Base-by-base conservation (phyloP, 768 basidiomycete species). In the Hebeloma cylindrosporum region DNA sequence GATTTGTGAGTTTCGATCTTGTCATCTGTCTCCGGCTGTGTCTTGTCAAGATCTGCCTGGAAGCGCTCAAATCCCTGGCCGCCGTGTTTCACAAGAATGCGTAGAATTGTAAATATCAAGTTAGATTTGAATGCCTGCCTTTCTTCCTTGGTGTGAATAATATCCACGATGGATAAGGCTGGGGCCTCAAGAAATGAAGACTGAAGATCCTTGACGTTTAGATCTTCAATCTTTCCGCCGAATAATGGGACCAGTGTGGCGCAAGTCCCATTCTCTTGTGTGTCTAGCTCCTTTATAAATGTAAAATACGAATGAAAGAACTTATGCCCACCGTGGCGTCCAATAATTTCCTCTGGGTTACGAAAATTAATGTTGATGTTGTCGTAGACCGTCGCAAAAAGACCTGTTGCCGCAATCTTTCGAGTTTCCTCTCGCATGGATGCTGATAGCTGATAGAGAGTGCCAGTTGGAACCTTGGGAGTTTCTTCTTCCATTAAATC, bases 211-310 rank as follows among this genome's bases (percentile, higher is more conserved):
- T 39, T 18, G 0, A 61, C 47, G 5, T 48, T 26, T 51, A 71
- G 51, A 36, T 68, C 58, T 4, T 63, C 53, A 1, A 45, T 0
- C 0, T 8, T 26, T 1, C 65, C 68, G 1, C 58, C 50, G 11
- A 41, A 63, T 0, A 72, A 52, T 0, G 59, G 56, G 6, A 56
- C 58, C 0, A 65, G 42, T 0, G 70, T 71, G 2, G 61, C 62
- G 47, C 66, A 68, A 0, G 69, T 71, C 0, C 69, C 68, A 47
- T 67, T 71, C 36, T 69, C 62, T 27, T 63, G 62, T 1, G 67
- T 32, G 49, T 65, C 63, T 58, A 48, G 13, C 7, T 20, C 25
- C 7, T 16, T 28, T 17, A 9, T 14, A 17, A 27, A 16, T 36
- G 13, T 11, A 17, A 37, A 30, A 13, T 31, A 6, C 40, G 10